Base-by-base conservation (phyloP, 257 asterid genomes). In the Cruciata laevipes region DNA sequence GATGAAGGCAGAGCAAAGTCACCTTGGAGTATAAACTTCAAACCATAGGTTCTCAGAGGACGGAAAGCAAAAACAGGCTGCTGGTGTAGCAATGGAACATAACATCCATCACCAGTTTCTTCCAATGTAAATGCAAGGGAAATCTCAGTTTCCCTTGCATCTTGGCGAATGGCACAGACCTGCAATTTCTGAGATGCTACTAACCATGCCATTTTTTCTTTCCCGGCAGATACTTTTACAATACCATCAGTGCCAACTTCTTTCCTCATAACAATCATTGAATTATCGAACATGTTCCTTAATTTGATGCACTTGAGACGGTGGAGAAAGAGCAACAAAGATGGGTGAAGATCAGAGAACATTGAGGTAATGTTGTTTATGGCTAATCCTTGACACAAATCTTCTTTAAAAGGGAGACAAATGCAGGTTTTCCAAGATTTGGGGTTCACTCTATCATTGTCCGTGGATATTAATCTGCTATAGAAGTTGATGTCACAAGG, bases 11-110 rank as follows among this genome's bases (percentile, higher is more conserved):
- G 81, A 77, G 83, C 84, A 83, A 94, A 94, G 83, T 94, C 96
- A 70, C 97, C 99, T 80, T 94, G 99, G 73, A 94, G 79, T 67
- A 94, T 94, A 77, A 94, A 90, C 83, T 83, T 94, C 67, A 94
- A 89, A 27, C 99, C 99, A 58, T 94, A 94, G n/a, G 90, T 86
- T 75, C 99, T 84, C 68, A 94, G 76, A 65, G 99, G 99, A 77
- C 90, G 99, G 87, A 86, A 94, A 2, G 99, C 89, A 82, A 93
- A 94, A 76, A 85, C 99, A 70, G 96, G 99, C 75, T 90, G 99
- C 78, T 86, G 99, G 70, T 81, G 72, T 66, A 90, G 77, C 53
- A 81, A 73, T 52, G 99, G 91, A 69, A 69, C 62, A 68, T 90
- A 88, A 69, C 77, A 84, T 63, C 87, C 89, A 62, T 79, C 85